Evolutionary conservation across 2,329 filamentous ascomycete genomes (phyloP).

Genomic region (Epichloe uncinata): DNA sequence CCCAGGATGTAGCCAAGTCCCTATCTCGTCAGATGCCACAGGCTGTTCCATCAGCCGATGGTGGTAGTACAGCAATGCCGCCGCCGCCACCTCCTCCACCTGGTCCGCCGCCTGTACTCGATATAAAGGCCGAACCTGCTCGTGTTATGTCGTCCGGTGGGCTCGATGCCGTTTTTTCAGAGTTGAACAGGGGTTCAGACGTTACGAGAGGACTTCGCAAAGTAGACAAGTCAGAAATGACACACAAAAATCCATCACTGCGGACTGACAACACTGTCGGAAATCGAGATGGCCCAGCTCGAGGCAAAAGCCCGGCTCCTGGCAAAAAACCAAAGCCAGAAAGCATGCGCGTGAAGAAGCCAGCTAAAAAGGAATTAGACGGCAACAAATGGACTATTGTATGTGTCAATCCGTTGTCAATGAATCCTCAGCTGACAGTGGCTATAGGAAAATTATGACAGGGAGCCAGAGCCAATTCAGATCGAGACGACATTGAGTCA

Average conservation of each 20-base stretch:
- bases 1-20: slow-evolving; percentile 49
- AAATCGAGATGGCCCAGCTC: slow-evolving; percentile 37
- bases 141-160: slow-evolving; percentile 38
- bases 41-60: slow-evolving; percentile 36
- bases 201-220: slow-evolving; percentile 84
- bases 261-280: slow-evolving; percentile 60
- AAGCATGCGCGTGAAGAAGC: slow-evolving; percentile 74
- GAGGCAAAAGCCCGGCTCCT: slow-evolving; percentile 76
- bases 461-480: slow-evolving; percentile 56
- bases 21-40: slow-evolving; percentile 26
- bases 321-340: slow-evolving; percentile 83
- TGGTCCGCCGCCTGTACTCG: slow-evolving; percentile 53
- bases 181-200: slow-evolving; percentile 78
- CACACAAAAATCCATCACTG: slow-evolving; percentile 90
- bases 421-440: slow-evolving; percentile 3
- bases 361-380: slow-evolving; percentile 63
- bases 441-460: slow-evolving; percentile 76
- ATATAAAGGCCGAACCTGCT: slow-evolving; percentile 34
- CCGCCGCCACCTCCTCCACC: slow-evolving; percentile 59
- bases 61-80: slow-evolving; percentile 37
- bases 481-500: slow-evolving; percentile 74
- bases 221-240: slow-evolving; percentile 93
- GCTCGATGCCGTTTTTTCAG: slow-evolving; percentile 78
- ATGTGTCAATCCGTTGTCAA: slow-evolving; percentile 17
- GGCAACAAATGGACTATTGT: slow-evolving; percentile 90